Evolutionary conservation across 2,329 filamentous ascomycete species (phyloP), one percentile per base, ranked within the genome.

Genomic region (Pseudogymnoascus sp.): DNA sequence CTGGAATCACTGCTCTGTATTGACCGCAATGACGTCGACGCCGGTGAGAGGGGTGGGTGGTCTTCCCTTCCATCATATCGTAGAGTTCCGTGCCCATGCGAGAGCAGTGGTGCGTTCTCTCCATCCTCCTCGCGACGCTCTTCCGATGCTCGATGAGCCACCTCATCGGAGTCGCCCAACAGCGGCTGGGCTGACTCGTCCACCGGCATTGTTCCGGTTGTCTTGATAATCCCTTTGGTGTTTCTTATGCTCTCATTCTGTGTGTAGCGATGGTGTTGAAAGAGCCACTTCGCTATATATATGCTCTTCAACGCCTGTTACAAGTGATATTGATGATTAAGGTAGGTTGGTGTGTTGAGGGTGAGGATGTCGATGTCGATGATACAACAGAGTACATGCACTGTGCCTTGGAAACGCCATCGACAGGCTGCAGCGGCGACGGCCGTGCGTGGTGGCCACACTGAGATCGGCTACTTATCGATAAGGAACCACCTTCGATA

Each of bases 11-110:
- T 66, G 64, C 69, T 70, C 60, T 75, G 72, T 46, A 75, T 56
- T n/a, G 72, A 72, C 62, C 71, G 72, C 61, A 75, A 63, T 24
- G 73, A 76, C 22, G 68, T 69, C 12, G 75, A 69, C 24, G 75
- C 75, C 43, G 72, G 70, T 14, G 74, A 75, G 10, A 40, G 35
- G 5, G 33, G 35, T 24, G 68, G 59, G 14, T 62, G 64, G 22
- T 68, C 63, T 33, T 71, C 67, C 37, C 68, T 66, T 26, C 67
- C 69, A 64, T 74, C 69, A 43, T 74, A 74, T 67, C 72, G 68
- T 40, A 35, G 59, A n/a, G 33, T 60, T 26, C 38, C 35, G 7
- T 31, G 22, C 14, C 33, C 26, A 24, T 60, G 33, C 8, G 19
- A 38, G 19, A 60, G 59, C 6, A 60, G 38, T 4, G 59, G 59